Evolutionary conservation across 768 basidiomycete species (phyloP).

Genomic region (Xanthoconium purpureum): DNA sequence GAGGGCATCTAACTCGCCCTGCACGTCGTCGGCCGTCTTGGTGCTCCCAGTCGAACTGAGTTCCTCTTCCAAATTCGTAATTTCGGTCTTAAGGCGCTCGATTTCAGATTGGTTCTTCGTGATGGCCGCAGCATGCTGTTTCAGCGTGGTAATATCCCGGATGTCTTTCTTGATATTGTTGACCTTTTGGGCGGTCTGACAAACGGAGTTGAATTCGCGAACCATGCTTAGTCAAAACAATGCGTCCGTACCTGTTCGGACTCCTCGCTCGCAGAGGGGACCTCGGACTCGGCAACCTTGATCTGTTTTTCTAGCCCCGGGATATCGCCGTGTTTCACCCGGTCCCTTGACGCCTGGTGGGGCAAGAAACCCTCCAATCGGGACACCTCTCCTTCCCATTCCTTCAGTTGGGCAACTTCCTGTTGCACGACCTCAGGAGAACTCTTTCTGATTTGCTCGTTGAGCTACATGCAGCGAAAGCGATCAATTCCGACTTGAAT

Average conservation of each 20-base stretch:
- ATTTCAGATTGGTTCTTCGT: slow-evolving; percentile 58
- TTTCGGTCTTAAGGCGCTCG: slow-evolving; percentile 58
- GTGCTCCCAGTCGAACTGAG: slow-evolving; percentile 70
- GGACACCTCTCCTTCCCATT: slow-evolving; percentile 61
- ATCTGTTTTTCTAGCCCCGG: slow-evolving; percentile 64
- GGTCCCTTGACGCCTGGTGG: slow-evolving; percentile 49
- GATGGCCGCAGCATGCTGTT: slow-evolving; percentile 58
- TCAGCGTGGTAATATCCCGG: slow-evolving; percentile 57
- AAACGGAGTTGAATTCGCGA: background rate
- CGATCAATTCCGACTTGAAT: background rate
- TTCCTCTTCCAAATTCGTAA: slow-evolving; percentile 61
- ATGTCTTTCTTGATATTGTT: slow-evolving; percentile 54
- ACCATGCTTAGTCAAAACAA: background rate
- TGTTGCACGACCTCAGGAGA: slow-evolving; percentile 44
- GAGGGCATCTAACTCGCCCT: slow-evolving; percentile 67
- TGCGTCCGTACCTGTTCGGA: slow-evolving; percentile 60
- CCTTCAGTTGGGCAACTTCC: slow-evolving; percentile 37
- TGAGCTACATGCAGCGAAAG: slow-evolving; percentile 44
- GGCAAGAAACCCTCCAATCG: slow-evolving; percentile 60
- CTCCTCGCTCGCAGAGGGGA: slow-evolving; percentile 47
- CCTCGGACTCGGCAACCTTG: slow-evolving; percentile 49
- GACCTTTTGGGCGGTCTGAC: slow-evolving; percentile 52
- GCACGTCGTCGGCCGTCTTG: slow-evolving; percentile 83
- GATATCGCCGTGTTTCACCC: slow-evolving; percentile 59
- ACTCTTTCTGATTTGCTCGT: slow-evolving; percentile 55